A percentile compares a stretch with the other conserved stretches of the same genome.
Evolutionary conservation across 2,329 filamentous ascomycete species (phyloP).

Genomic region (Aspergillus piperis): DNA sequence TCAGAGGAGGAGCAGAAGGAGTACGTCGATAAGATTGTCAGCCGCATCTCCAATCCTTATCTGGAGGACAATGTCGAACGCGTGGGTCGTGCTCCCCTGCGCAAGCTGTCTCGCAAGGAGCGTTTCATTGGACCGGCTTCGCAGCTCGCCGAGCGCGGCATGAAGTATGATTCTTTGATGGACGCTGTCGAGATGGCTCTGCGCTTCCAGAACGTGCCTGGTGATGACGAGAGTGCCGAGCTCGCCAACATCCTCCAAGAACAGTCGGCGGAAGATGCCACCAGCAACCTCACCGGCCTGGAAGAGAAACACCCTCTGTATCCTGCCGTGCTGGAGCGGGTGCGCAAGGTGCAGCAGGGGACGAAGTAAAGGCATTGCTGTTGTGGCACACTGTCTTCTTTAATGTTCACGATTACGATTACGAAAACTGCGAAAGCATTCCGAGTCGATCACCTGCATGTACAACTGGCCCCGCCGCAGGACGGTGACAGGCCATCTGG

Average conservation of each 20-base stretch:
- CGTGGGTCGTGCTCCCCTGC: slow-evolving; percentile 89
- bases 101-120: slow-evolving; percentile 93
- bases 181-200: slow-evolving; percentile 88
- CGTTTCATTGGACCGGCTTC: slow-evolving; percentile 91
- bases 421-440: slow-evolving; percentile 24
- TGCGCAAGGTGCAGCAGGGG: slow-evolving; percentile 74
- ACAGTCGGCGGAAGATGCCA: slow-evolving; percentile 71
- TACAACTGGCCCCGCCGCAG: slow-evolving; percentile 26
- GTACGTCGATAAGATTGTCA: slow-evolving; percentile 91
- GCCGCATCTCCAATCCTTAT: slow-evolving; percentile 88
- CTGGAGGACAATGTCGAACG: slow-evolving; percentile 92
- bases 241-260: slow-evolving; percentile 82
- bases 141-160: slow-evolving; percentile 79
- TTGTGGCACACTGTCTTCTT: neutral
- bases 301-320: slow-evolving; percentile 76
- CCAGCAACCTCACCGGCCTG: slow-evolving; percentile 78
- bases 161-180: slow-evolving; percentile 72
- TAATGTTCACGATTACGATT: slow-evolving; percentile 13
- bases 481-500: slow-evolving; percentile 32
- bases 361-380: slow-evolving; percentile 34
- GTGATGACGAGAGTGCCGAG: slow-evolving; percentile 84
- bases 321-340: slow-evolving; percentile 71
- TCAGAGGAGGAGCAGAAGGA: slow-evolving; percentile 71
- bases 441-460: slow-evolving; percentile 28
- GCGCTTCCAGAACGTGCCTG: slow-evolving; percentile 91